Conservation (phyloP, 768 basidiomycete species). For the Termitomyces sp. region DNA sequence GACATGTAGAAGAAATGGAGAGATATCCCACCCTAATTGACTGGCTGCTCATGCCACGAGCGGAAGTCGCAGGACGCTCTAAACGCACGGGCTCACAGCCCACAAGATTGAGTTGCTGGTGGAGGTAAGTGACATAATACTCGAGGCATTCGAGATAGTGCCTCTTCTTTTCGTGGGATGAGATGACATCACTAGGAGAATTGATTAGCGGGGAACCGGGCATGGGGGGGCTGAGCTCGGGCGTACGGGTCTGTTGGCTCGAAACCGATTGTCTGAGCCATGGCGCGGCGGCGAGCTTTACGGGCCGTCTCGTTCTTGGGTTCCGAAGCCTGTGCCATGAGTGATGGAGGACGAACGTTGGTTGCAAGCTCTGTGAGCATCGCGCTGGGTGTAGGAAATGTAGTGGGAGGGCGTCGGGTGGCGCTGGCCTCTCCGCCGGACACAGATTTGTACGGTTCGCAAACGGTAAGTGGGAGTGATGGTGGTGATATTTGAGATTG, state of each 20-base stretch:
- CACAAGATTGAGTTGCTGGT: constrained; percentile 54
- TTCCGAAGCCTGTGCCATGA: background rate
- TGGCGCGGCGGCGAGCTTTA: constrained; percentile 54
- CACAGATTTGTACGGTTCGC: constrained; percentile 7
- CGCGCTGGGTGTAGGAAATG: constrained; percentile 66
- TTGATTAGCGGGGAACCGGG: background rate
- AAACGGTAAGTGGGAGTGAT: background rate
- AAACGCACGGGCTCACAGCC: constrained; percentile 44
- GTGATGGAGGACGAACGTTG: constrained; percentile 3
- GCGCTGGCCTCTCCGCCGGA: constrained; percentile 4
- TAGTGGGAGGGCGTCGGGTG: constrained; percentile 24
- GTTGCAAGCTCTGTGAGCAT: constrained; percentile 45
- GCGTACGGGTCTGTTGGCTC: constrained; percentile 59
- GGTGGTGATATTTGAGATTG: constrained; percentile 1
- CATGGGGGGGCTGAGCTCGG: background rate
- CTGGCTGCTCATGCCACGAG: constrained; percentile 52
- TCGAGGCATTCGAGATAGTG: constrained; percentile 73
- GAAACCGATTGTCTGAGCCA: constrained; percentile 55
- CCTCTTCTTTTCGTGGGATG: constrained; percentile 76
- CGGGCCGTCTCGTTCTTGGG: constrained; percentile 45
- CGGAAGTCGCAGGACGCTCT: constrained; percentile 46
- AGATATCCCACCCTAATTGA: constrained; percentile 53
- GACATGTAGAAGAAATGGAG: background rate
- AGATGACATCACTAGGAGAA: constrained; percentile 57
- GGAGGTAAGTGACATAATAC: constrained; percentile 64